Conservation (phyloP, 257 asterid species). For the Verbascum thapsus region DNA sequence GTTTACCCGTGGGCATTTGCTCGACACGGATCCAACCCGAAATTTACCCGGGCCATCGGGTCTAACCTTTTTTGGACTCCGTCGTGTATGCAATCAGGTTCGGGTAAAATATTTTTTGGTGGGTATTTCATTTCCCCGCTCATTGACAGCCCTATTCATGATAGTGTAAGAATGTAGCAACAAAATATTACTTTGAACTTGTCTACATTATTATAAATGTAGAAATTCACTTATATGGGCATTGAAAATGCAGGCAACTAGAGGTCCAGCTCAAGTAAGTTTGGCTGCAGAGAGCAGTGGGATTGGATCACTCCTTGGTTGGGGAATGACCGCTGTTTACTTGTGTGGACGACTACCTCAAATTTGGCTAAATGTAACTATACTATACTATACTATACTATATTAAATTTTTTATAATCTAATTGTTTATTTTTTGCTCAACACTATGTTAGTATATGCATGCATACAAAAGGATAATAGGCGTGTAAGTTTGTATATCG, state of each 20-base stretch:
- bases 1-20: too few relatives aligned
- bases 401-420: neutral
- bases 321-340: conserved; percentile 81
- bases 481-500: conserved; percentile 1
- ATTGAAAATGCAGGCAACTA: conserved; percentile 38
- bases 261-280: conserved; percentile 22
- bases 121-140: too few relatives aligned
- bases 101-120: too few relatives aligned
- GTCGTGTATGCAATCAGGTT: too few relatives aligned
- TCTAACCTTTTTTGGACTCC: too few relatives aligned
- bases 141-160: too few relatives aligned
- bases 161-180: too few relatives aligned
- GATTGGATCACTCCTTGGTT: conserved; percentile 63
- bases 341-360: conserved; percentile 80
- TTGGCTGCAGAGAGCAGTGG: conserved; percentile 34
- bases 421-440: neutral
- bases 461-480: neutral
- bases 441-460: neutral
- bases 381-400: too few relatives aligned
- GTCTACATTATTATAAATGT: neutral
- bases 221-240: conserved; percentile 1
- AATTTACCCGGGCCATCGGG: too few relatives aligned
- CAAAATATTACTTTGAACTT: too few relatives aligned
- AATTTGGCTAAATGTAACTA: conserved; percentile 59
- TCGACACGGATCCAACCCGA: too few relatives aligned